Evolutionary conservation across 495 filamentous ascomycete genomes (phyloP), one percentile per base, ranked within the genome.

Genomic region (Pseudevernia furfuracea): DNA sequence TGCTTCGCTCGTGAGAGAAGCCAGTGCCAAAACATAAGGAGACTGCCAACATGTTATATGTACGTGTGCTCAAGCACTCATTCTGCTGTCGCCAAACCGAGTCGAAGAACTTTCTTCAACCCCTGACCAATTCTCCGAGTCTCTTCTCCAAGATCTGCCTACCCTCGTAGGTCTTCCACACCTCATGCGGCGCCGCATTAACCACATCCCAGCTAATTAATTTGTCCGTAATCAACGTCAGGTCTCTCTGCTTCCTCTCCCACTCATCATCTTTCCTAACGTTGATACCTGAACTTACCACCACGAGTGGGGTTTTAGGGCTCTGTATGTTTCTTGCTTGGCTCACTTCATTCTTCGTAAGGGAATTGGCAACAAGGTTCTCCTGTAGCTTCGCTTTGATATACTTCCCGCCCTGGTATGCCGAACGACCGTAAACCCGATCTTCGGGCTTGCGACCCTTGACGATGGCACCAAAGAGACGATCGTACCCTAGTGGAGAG

Each of bases 361-460:
- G 82, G 4, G 86, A 87, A 62, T 86, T 79, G 14, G 92, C 94
- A 25, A 96, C 91, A 1, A 97, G 77, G 62, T 88, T 93, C 77
- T 98, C 94, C 74, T 98, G 94, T 43, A 98, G 78, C 72, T 92
- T 91, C 7, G 90, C 88, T 70, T 91, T 94, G 72, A 97, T 86
- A 69, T 82, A 87, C 66, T 87, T 90, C 19, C 88, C 92, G 21
- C 79, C 82, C 73, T 95, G 90, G 67, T 92, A 88, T 0, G 90
- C 85, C 10, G 83, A 82, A 32, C 82, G 79, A 7, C 94, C 94
- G 69, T 87, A 90, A 6, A 93, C 84, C 1, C 94, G 87, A 71
- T 97, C 94, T 71, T 89, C 84, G n/a, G 90, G 82, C 14, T 78
- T 87, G 19, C 91, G 85, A 48, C 90, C 89, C 53, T 84, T 82